Conservation (phyloP, 257 asterid species). For the Cynanchum wilfordii region DNA sequence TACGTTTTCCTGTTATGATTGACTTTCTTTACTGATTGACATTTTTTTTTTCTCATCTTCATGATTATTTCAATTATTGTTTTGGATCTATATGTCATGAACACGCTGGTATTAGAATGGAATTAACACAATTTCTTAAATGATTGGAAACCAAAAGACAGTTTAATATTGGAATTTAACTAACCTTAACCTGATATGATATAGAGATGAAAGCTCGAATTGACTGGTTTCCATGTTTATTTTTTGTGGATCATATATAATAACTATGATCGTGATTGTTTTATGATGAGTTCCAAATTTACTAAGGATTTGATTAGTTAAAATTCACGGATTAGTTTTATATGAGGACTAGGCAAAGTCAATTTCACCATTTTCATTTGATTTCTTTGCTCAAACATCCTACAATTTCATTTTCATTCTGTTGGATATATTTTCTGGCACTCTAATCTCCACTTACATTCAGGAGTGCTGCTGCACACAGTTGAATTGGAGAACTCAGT, state of each 20-base stretch:
- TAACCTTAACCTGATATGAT: not conserved
- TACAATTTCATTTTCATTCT: too few relatives aligned
- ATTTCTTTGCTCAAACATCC: too few relatives aligned
- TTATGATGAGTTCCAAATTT: too few relatives aligned
- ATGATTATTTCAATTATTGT: not conserved
- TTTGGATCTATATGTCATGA: not conserved
- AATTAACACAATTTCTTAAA: too few relatives aligned
- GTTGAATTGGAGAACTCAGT: too few relatives aligned
- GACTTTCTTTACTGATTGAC: not conserved
- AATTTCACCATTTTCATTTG: too few relatives aligned
- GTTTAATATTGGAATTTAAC: not conserved
- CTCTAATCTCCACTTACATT: too few relatives aligned
- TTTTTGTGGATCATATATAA: not conserved
- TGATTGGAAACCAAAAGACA: not conserved
- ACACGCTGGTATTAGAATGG: not conserved
- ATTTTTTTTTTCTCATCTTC: not conserved
- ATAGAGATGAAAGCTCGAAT: not conserved
- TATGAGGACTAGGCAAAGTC: too few relatives aligned
- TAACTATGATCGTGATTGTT: not conserved
- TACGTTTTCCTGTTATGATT: not conserved
- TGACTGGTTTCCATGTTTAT: not conserved
- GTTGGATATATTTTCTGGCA: too few relatives aligned
- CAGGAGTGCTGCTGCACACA: too few relatives aligned
- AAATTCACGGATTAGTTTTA: too few relatives aligned
- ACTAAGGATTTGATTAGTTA: too few relatives aligned